Conservation (phyloP, 2,329 filamentous ascomycete species). For the Talaromyces verruculosus region DNA sequence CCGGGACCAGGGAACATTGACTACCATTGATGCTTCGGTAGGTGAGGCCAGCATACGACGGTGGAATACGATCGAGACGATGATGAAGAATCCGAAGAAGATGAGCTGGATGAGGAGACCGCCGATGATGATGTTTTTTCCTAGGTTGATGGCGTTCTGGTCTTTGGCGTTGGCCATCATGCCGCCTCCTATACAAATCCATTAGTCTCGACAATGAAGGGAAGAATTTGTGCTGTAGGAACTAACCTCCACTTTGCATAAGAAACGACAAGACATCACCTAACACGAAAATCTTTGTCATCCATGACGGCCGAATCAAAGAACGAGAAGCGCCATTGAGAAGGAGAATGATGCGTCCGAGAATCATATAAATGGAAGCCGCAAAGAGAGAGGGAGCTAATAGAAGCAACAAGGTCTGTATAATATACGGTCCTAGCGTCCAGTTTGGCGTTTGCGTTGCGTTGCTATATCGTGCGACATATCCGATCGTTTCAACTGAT, state of each 20-base stretch:
- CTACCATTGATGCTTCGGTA: constrained; percentile 29
- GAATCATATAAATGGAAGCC: constrained; percentile 36
- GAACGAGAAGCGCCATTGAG: constrained; percentile 24
- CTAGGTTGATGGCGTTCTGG: background rate
- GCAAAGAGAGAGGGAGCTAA: constrained; percentile 41
- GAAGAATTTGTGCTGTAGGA: no score
- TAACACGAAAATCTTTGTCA: constrained; percentile 37
- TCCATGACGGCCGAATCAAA: constrained; percentile 29
- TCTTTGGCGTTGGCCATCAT: constrained; percentile 18
- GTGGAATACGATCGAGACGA: constrained; percentile 30
- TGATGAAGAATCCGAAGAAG: constrained; percentile 34
- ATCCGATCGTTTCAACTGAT: constrained; percentile 10
- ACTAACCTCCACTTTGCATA: constrained; percentile 33
- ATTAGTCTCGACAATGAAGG: background rate
- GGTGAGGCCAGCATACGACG: constrained; percentile 32
- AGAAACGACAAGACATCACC: constrained; percentile 36
- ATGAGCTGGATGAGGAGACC: constrained; percentile 35
- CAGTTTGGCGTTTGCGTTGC: constrained; percentile 14
- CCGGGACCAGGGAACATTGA: constrained; percentile 34
- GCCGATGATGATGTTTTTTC: constrained; percentile 29
- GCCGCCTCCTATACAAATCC: constrained; percentile 23
- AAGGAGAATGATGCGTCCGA: constrained; percentile 36
- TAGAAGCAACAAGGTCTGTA: constrained; percentile 25
- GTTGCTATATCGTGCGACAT: constrained; percentile 7
- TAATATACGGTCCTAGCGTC: background rate